phyloP scores from a whole-genome alignment of 805 yeast genomes.

The Candida sakaeoensis region DNA sequence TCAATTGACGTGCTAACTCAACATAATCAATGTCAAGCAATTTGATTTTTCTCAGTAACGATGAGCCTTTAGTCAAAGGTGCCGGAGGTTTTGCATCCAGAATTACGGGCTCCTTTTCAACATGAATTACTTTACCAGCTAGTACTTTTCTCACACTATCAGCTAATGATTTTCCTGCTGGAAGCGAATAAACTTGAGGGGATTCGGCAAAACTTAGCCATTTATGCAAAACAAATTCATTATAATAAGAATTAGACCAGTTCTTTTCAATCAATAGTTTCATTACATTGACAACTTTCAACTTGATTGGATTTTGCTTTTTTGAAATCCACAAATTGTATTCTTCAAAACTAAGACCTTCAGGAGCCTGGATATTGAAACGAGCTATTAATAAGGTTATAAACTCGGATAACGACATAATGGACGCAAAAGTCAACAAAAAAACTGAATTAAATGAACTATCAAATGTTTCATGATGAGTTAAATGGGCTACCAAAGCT shows the following conservation, averaged over 20 bases:
- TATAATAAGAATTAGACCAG: constrained; percentile 64
- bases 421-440: constrained; percentile 71
- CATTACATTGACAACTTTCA: constrained; percentile 64
- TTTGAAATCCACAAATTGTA: constrained; percentile 71
- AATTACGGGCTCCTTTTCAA: constrained; percentile 26
- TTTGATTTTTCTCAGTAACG: constrained; percentile 39
- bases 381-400: constrained; percentile 57
- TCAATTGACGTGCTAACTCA: constrained; percentile 80
- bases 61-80: constrained; percentile 32
- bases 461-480: constrained; percentile 65
- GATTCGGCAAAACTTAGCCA: constrained; percentile 31
- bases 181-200: constrained; percentile 19
- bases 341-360: constrained; percentile 79
- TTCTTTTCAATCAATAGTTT: constrained; percentile 61
- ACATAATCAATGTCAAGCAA: constrained; percentile 66
- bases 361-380: constrained; percentile 76
- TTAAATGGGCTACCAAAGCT: constrained; percentile 75
- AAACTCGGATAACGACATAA: constrained; percentile 63
- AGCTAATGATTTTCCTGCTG: constrained; percentile 27
- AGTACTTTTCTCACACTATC: constrained; percentile 21
- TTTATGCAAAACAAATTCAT: constrained; percentile 34
- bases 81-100: constrained; percentile 36
- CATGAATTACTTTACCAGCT: constrained; percentile 27
- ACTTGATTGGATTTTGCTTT: constrained; percentile 64
- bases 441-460: constrained; percentile 65